A percentile compares a stretch with the other conserved stretches of the same genome.
phyloP scores from a whole-genome alignment of 2,329 filamentous ascomycete species.

The Microcera coccophila region DNA sequence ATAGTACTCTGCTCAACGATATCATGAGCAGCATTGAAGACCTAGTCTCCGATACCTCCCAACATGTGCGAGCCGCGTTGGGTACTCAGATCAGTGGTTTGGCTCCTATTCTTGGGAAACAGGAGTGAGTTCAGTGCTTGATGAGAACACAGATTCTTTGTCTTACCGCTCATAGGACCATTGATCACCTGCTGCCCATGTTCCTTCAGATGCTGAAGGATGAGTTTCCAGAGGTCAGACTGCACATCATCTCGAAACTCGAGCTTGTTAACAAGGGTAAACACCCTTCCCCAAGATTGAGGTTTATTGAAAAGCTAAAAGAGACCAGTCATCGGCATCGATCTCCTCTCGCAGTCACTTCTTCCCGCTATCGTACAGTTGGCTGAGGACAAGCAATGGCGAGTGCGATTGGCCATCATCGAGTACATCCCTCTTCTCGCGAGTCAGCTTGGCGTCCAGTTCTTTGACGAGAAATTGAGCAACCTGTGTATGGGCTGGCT shows the following conservation, averaged over 20 bases:
- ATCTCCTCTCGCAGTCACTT: slow-evolving; percentile 91
- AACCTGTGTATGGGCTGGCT: slow-evolving; percentile 97
- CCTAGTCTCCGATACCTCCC: slow-evolving; percentile 89
- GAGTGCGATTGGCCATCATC: slow-evolving; percentile 94
- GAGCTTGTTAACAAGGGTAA: slow-evolving; percentile 94
- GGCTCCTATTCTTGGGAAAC: slow-evolving; percentile 93
- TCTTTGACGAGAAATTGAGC: slow-evolving; percentile 97
- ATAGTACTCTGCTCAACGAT: slow-evolving; percentile 82
- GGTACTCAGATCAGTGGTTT: slow-evolving; percentile 96
- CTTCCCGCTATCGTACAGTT: slow-evolving; percentile 96
- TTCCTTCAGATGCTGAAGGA: slow-evolving; percentile 99
- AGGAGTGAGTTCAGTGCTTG: slow-evolving; percentile 65
- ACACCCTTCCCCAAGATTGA: slow-evolving; percentile 3
- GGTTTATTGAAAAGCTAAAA: slow-evolving; percentile 15
- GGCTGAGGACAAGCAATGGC: slow-evolving; percentile 99
- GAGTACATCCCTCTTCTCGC: slow-evolving; percentile 97
- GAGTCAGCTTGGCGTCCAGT: slow-evolving; percentile 90
- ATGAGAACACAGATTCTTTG: not conserved
- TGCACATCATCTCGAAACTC: slow-evolving; percentile 99
- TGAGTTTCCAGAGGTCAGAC: slow-evolving; percentile 93
- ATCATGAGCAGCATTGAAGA: slow-evolving; percentile 97
- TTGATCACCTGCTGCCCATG: slow-evolving; percentile 95
- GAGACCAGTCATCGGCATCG: slow-evolving; percentile 86
- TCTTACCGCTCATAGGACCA: slow-evolving; percentile 60
- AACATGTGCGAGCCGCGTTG: slow-evolving; percentile 92